These are phyloP conservation scores for Quercus lobata DNA, from an alignment of 331 rosid species.

Conservation along the genomic window DNA sequence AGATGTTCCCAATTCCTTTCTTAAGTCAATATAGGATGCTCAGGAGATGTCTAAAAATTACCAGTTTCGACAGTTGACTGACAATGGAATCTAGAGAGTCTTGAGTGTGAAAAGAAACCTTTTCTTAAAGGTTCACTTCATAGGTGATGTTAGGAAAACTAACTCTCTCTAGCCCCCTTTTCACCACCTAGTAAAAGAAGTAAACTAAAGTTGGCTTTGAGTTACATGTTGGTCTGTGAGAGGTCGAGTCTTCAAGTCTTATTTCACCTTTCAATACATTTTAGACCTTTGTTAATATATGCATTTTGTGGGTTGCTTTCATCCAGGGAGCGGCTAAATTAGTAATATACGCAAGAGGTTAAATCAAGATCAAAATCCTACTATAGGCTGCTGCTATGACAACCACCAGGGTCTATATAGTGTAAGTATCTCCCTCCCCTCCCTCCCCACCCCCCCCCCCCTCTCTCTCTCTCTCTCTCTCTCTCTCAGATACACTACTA, in stretches of 20 bases:
- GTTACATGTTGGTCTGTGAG: neutral
- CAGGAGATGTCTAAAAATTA: neutral
- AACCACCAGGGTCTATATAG: constrained; percentile 66
- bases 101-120: neutral
- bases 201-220: neutral
- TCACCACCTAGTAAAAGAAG: neutral
- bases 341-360: constrained; percentile 6
- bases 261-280: neutral
- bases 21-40: neutral
- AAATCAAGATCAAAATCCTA: constrained; percentile 22
- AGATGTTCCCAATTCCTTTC: neutral
- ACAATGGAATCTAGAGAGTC: neutral
- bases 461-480: neutral
- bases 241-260: neutral
- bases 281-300: neutral
- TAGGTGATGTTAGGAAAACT: neutral
- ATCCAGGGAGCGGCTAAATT: constrained; percentile 17
- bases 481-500: too few species aligned
- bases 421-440: constrained; percentile 42
- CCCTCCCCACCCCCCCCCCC: too few species aligned
- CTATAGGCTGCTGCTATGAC: constrained; percentile 39
- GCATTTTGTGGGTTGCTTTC: neutral
- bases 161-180: neutral
- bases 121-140: neutral
- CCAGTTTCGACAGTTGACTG: neutral